Evolutionary conservation across 495 filamentous ascomycete genomes (phyloP), one percentile per base, ranked within the genome.

Genomic region (Xylaria grammica): DNA sequence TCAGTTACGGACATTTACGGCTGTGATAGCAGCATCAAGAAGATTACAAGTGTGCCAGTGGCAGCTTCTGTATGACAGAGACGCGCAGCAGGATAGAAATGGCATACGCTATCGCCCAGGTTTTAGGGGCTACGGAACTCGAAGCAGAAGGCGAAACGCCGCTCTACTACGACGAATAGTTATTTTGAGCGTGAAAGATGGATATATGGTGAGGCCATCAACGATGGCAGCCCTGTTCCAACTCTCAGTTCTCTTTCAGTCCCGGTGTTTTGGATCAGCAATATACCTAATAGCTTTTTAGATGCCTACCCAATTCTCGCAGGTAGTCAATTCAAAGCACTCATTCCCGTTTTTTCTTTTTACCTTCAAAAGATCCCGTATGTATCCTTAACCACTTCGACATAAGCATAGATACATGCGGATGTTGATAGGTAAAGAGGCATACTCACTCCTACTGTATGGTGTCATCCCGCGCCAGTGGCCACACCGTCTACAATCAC

Each of bases 271-370:
- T 27, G 57, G 45, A 60, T 40, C 32, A 51, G 20, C 19, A 60
- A 51, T 60, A 59, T 49, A 50, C 45, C 45, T 60, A 36, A 51
- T 48, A 60, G 34, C 56, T 54, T 20, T 30, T 51, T 20, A 30
- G 13, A 29, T 30, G n/a, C 17, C n/a, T 60, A 59, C 26, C 22
- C 15, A 46, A 34, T 59, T 13, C 56, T 59, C 10, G 6, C 27
- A 59, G 27, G 42, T 59, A 59, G 19, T 29, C 56, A 59, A 48
- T 59, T 59, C 56, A 46, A 48, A 58, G 26, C 45, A 58, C 8
- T n/a, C 7, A 30, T 58, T 45, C 7, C 53, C 15, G 34, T 42
- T 42, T 42, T 6, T 15, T 5, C 40, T 8, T 11, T 44, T n/a
- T 44, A 8, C 7, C 10, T 44, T 36, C 32, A 36, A 11, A 11